phyloP scores from a whole-genome alignment of 202 grass and related monocot genomes.

The Eragrostis tef region DNA sequence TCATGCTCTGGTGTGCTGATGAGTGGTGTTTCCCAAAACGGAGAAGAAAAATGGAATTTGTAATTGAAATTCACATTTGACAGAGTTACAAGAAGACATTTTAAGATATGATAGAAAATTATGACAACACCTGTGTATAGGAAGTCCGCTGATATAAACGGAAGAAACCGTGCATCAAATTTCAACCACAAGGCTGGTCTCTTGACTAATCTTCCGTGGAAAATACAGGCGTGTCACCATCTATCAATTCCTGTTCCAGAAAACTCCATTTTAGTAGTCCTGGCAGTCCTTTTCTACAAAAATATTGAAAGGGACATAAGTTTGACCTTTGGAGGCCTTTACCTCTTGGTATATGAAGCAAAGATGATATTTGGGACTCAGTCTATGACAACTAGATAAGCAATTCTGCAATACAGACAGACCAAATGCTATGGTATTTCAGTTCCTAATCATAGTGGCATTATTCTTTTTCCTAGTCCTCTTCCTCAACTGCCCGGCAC shows the following conservation, averaged over 20 bases:
- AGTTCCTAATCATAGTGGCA: slow-evolving; percentile 16
- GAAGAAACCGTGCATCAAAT: slow-evolving; percentile 14
- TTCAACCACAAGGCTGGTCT: not conserved
- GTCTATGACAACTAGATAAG: not conserved
- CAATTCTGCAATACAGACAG: slow-evolving; percentile 34
- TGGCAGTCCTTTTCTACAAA: not conserved
- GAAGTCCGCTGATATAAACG: slow-evolving; percentile 7
- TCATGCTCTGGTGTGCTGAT: not conserved
- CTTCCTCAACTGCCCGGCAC: slow-evolving; percentile 42
- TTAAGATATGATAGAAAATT: not conserved
- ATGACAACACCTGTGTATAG: slow-evolving; percentile 21
- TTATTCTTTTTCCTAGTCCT: slow-evolving; percentile 34
- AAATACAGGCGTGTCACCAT: slow-evolving; percentile 8
- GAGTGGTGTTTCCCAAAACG: not conserved
- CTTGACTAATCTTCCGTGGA: slow-evolving; percentile 10
- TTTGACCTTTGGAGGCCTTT: slow-evolving; percentile 38
- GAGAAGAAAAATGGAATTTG: not conserved
- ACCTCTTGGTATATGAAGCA: slow-evolving; percentile 23
- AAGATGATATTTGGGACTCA: slow-evolving; percentile 43
- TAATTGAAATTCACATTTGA: not conserved
- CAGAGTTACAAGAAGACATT: not conserved
- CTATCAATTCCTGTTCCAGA: not conserved
- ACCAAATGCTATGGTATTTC: slow-evolving; percentile 4
- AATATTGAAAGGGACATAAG: not conserved
- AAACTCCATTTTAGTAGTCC: slow-evolving; percentile 23